These are phyloP conservation scores for Malassezia sp. DNA, from an alignment of 1,284 basidiomycete species.

Conservation along the genomic window DNA sequence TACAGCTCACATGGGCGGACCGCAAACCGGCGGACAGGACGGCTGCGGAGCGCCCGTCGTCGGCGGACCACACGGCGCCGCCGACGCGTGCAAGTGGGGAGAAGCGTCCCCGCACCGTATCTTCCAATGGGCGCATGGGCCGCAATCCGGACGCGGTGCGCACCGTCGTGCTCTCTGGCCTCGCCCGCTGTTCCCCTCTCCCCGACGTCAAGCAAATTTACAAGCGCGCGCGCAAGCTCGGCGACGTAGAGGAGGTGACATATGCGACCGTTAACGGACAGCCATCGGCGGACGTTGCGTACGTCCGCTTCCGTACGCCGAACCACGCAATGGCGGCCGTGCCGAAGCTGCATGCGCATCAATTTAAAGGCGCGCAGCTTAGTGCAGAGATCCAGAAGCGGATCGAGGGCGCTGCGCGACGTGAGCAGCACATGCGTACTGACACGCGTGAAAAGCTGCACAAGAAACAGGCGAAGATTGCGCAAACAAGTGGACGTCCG, in stretches of 20 bases:
- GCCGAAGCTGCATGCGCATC: slow-evolving; percentile 76
- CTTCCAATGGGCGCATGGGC: too few relatives aligned
- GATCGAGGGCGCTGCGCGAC: slow-evolving; percentile 53
- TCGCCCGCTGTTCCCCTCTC: slow-evolving; percentile 25
- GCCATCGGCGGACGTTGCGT: slow-evolving; percentile 50
- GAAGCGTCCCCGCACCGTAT: too few relatives aligned
- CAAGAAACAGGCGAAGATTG: slow-evolving; percentile 47
- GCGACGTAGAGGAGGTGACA: slow-evolving; percentile 39
- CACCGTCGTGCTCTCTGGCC: slow-evolving; percentile 38
- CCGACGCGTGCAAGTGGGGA: slow-evolving; percentile 1
- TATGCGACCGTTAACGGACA: slow-evolving; percentile 12
- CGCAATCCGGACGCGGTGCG: slow-evolving; percentile 37
- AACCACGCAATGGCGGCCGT: slow-evolving; percentile 61
- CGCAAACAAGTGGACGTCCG: too few relatives aligned
- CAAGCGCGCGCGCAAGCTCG: slow-evolving; percentile 42
- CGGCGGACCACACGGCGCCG: slow-evolving; percentile 15
- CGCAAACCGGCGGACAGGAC: slow-evolving; percentile 23
- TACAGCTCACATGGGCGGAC: slow-evolving; percentile 36
- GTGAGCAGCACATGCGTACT: slow-evolving; percentile 50
- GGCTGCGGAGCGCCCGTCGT: not conserved
- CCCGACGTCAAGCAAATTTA: slow-evolving; percentile 40
- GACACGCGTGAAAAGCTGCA: slow-evolving; percentile 47
- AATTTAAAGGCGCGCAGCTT: slow-evolving; percentile 77
- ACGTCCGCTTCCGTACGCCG: slow-evolving; percentile 65
- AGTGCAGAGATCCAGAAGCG: slow-evolving; percentile 85